These are phyloP conservation scores for Candida lessepsii DNA, from an alignment of 805 yeast species.

Conservation along the genomic window DNA sequence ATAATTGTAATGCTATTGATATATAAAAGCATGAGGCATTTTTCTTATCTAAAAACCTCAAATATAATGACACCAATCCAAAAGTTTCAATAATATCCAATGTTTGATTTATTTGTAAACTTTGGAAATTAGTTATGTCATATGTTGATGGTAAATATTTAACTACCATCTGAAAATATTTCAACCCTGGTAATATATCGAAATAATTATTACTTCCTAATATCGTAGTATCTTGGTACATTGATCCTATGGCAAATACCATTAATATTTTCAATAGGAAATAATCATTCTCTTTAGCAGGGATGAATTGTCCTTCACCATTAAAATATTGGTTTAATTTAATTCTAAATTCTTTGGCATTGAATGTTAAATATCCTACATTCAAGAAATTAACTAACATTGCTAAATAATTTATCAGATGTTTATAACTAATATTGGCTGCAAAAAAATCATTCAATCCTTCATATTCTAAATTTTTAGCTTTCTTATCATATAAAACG, in stretches of 20 bases:
- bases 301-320: slow-evolving; percentile 9
- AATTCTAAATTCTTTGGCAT: slow-evolving; percentile 19
- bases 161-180: slow-evolving; percentile 21
- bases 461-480: neutral
- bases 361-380: slow-evolving; percentile 26
- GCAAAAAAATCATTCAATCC: neutral
- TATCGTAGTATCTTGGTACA: slow-evolving; percentile 16
- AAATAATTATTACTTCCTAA: slow-evolving; percentile 12
- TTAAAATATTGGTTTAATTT: slow-evolving; percentile 17
- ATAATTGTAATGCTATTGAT: slow-evolving; percentile 24
- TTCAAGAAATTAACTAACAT: slow-evolving; percentile 21
- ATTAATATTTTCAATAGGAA: slow-evolving; percentile 22
- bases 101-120: slow-evolving; percentile 12
- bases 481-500: neutral
- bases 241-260: slow-evolving; percentile 23
- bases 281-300: slow-evolving; percentile 12
- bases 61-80: slow-evolving; percentile 24
- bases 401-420: slow-evolving; percentile 10
- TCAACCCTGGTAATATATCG: slow-evolving; percentile 22
- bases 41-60: slow-evolving; percentile 27
- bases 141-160: slow-evolving; percentile 21
- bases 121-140: slow-evolving; percentile 15
- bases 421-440: neutral
- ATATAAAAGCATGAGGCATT: slow-evolving; percentile 25
- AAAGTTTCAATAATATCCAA: slow-evolving; percentile 24